These are phyloP conservation scores for Boletus coccyginus DNA, from an alignment of 768 basidiomycete genomes.

Conservation along the genomic window DNA sequence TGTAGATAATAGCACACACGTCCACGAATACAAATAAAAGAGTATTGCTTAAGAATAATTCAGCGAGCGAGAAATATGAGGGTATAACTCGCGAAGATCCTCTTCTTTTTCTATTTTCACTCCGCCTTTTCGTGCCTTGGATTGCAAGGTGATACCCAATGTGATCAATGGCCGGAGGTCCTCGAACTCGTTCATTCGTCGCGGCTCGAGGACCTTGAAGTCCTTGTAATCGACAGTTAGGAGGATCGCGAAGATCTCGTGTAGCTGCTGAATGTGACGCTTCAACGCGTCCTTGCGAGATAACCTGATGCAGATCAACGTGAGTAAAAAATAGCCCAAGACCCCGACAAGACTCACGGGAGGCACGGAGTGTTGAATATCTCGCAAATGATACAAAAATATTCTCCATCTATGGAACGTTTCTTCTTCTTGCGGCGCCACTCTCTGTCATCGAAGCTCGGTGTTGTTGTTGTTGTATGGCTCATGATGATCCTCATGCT, in stretches of 20 bases:
- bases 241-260: background rate
- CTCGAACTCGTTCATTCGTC: background rate
- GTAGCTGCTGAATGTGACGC: background rate
- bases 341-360: background rate
- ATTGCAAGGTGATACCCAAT: background rate
- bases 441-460: background rate
- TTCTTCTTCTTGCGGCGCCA: background rate
- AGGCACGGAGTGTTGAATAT: background rate
- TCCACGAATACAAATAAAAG: background rate
- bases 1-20: background rate
- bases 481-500: background rate
- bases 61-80: background rate
- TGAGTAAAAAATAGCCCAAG: background rate
- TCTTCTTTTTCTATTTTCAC: background rate
- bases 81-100: background rate
- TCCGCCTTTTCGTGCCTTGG: background rate
- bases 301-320: background rate
- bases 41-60: background rate
- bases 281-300: conserved; percentile 10
- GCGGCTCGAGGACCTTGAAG: background rate
- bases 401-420: background rate
- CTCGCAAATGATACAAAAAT: background rate
- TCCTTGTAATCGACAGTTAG: accelerated
- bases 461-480: background rate
- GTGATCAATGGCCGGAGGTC: background rate